Base-by-base conservation (phyloP, 1,284 basidiomycete genomes). In the Ceratobasidium sp. region DNA sequence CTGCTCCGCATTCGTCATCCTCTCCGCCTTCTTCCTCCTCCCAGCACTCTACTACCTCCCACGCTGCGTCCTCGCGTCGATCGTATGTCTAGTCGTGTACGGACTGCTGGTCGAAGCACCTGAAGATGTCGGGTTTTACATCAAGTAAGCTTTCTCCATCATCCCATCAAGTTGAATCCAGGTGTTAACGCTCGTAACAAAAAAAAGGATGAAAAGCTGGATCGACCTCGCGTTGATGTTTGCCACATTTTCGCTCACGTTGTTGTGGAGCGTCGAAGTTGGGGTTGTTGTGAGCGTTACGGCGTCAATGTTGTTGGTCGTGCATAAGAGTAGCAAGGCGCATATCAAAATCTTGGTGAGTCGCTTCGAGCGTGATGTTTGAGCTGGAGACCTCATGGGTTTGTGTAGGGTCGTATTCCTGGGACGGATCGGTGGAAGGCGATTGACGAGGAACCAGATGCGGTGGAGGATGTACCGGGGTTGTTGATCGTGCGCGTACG, bases 1-100 rank as follows among this genome's bases (percentile, higher is more conserved):
- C 55, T 94, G 94, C 69, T 92, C 94, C 0, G 86, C 84, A 0
- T 85, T 96, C 33, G 91, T 97, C 12, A 87, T 98, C 18, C 87
- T 97, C 12, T 91, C 94, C 0, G 96, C 94, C 18, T 96, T 96
- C 86, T 97, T 95, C 88, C 88, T 98, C 5, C 88, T 98, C 10
- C 94, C 93, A 0, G 90, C 89, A 85, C 86, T 97, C 33, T 93
- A 91, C 84, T 94, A 88, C 84, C 87, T 97, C 23, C 95, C 95
- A 0, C 95, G 92, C 87, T 93, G 92, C 81, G 94, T 96, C 40
- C 86, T 97, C 67, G 94, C 92, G 18, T 89, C 93, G 0, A 95
- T 93, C 77, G 94, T 96, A 79, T 91, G 90, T 78, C 86, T 97
- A 56, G 93, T 98, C 28, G 95, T 96, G 5, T 95, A 94, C 83